Evolutionary conservation across 495 filamentous ascomycete species (phyloP).

Genomic region (Astrothelium subdiscretum): DNA sequence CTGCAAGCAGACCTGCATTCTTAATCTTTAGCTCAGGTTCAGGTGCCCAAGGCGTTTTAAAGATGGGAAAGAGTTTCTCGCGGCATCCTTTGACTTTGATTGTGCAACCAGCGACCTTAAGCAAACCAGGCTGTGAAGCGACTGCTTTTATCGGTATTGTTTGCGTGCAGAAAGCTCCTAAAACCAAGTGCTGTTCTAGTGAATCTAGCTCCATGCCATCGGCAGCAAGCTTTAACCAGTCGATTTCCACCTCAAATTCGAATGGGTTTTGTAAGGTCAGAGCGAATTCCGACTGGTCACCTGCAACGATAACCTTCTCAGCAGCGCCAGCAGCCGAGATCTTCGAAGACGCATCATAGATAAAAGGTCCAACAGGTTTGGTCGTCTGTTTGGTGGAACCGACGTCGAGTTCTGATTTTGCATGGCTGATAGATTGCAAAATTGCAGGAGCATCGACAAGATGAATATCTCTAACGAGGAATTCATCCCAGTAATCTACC

Average conservation of each 20-base stretch:
- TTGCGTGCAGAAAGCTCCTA: slow-evolving; percentile 72
- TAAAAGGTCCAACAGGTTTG: slow-evolving; percentile 59
- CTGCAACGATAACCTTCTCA: slow-evolving; percentile 61
- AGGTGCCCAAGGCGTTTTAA: slow-evolving; percentile 62
- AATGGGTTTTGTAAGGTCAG: slow-evolving; percentile 87
- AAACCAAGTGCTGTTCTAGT: slow-evolving; percentile 47
- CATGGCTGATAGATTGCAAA: slow-evolving; percentile 57
- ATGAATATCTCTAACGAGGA: slow-evolving; percentile 73
- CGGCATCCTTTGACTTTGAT: slow-evolving; percentile 72
- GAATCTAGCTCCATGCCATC: slow-evolving; percentile 61
- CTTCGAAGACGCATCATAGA: slow-evolving; percentile 83
- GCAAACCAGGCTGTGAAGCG: slow-evolving; percentile 49
- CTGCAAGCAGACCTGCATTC: slow-evolving; percentile 51
- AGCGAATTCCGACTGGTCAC: slow-evolving; percentile 62
- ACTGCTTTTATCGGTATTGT: slow-evolving; percentile 60
- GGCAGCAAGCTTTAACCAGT: slow-evolving; percentile 62
- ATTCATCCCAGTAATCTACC: slow-evolving; percentile 93
- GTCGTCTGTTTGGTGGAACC: slow-evolving; percentile 37
- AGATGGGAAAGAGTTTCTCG: slow-evolving; percentile 73
- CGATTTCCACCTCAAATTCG: slow-evolving; percentile 83
- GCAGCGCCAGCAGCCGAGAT: slow-evolving; percentile 42
- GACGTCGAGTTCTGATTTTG: slow-evolving; percentile 56
- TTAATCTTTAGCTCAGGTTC: slow-evolving; percentile 64
- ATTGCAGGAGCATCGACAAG: slow-evolving; percentile 42
- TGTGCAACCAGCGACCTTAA: slow-evolving; percentile 66